A percentile compares a stretch with the other conserved stretches of the same genome.
Evolutionary conservation across 116 monocot genomes (phyloP).

Genomic region (Trichopus zeylanicus): DNA sequence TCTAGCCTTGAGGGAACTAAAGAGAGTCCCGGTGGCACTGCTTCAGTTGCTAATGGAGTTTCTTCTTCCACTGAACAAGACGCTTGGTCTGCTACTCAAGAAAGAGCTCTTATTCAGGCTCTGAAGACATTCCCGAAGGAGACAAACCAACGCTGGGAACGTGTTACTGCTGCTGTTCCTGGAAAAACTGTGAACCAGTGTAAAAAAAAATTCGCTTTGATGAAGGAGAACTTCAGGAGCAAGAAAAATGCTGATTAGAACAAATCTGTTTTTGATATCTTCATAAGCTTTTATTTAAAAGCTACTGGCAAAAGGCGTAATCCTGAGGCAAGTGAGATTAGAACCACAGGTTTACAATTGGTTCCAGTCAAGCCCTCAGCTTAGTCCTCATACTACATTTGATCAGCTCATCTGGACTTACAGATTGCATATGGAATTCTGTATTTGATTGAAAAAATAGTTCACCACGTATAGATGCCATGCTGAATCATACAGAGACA

Average conservation of each 20-base stretch:
- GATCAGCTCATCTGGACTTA: too few species aligned
- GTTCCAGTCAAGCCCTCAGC: too few species aligned
- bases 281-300: too few species aligned
- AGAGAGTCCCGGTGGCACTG: constrained; percentile 7
- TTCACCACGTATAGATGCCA: too few species aligned
- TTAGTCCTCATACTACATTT: too few species aligned
- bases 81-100: constrained; percentile 69
- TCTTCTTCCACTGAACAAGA: constrained; percentile 40
- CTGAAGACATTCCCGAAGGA: constrained; percentile 95
- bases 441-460: too few species aligned
- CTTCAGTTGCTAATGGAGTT: constrained; percentile 28
- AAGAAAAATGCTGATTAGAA: constrained; percentile 48
- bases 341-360: too few species aligned
- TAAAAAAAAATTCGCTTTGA: constrained; percentile 78
- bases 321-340: too few species aligned
- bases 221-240: constrained; percentile 88
- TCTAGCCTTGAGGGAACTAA: background rate
- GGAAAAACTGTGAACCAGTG: constrained; percentile 94
- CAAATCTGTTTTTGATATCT: background rate
- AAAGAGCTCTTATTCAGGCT: constrained; percentile 82
- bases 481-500: too few species aligned
- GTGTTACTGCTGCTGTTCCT: constrained; percentile 81
- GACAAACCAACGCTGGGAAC: constrained; percentile 82
- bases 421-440: too few species aligned
- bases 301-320: background rate